Conservation (phyloP, 345 rosid genomes). For the Luvunga scandens region DNA sequence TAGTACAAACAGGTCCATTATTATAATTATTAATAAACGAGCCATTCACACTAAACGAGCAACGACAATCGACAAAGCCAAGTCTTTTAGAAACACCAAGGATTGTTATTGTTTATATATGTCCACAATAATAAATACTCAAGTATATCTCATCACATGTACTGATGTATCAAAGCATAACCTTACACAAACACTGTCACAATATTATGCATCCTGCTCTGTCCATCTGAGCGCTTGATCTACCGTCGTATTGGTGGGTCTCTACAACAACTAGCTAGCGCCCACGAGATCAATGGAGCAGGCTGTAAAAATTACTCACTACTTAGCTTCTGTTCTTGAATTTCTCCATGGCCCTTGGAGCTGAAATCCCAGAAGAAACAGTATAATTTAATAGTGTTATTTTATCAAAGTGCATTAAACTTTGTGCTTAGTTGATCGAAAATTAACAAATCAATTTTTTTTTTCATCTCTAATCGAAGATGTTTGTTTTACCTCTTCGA, state of each 20-base stretch:
- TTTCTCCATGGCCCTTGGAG: constrained; percentile 86
- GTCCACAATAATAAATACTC: constrained; percentile 13
- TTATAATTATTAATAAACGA: constrained; percentile 15
- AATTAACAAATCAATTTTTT: neutral
- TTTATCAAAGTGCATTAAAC: neutral
- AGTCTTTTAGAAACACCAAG: constrained; percentile 2
- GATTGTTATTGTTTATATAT: constrained; percentile 13
- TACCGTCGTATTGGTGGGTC: neutral
- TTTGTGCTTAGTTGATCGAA: neutral
- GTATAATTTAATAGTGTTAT: neutral
- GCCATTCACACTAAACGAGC: constrained; percentile 8
- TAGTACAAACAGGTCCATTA: constrained; percentile 3
- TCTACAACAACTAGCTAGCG: neutral
- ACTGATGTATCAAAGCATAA: constrained; percentile 28
- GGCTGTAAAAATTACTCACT: constrained; percentile 18
- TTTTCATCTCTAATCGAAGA: neutral
- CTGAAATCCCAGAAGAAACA: constrained; percentile 28
- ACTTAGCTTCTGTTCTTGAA: constrained; percentile 62
- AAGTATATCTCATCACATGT: constrained; percentile 2
- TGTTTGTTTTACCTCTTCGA: neutral
- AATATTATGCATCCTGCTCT: constrained; percentile 29
- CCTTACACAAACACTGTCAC: constrained; percentile 25
- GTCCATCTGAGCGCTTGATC: constrained; percentile 23
- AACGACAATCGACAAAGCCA: neutral
- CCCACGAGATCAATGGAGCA: constrained; percentile 41